Evolutionary conservation across 2,329 filamentous ascomycete genomes (phyloP), one percentile per base, ranked within the genome.

Genomic region (Colletotrichum sp.): DNA sequence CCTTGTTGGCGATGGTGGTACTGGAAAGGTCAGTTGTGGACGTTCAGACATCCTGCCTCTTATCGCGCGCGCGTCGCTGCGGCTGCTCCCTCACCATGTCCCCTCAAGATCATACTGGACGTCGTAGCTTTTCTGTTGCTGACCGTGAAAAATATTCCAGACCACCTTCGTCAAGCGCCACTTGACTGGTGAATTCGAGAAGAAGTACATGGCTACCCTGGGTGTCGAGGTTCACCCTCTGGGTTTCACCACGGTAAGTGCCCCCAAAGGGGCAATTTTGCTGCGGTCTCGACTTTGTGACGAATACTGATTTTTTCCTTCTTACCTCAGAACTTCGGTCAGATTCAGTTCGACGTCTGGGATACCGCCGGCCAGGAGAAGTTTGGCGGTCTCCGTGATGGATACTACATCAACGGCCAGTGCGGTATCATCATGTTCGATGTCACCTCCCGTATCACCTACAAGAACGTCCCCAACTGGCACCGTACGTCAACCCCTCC

Each of bases 381-480:
- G 93, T 99, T 99, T 81, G 96, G 96, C 88, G 96, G 96, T 92
- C 95, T 99, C 84, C 95, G 96, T 90, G 96, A 99, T 89, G 96
- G 96, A 82, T 99, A 99, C 93, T 99, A 99, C 92, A 99, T 99
- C 92, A 98, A 98, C 91, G 96, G 96, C 84, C 96, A 99, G 90
- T 99, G 96, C 88, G 96, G 97, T 90, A 98, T 99, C 91, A 99
- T 99, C 93, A 99, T 99, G 96, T 99, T 99, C 88, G 96, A 99
- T 88, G 96, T 99, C 81, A 99, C 97, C 79, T 98, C 96, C 82
- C 95, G 97, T 86, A 99, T 99, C 87, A 99, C 97, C 87, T 99
- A 99, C 94, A 99, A 99, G 94, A 99, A 99, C 91, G 97, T 99
- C 79, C 97, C 97, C 90, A 99, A 99, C 94, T 99, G 97, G 97